Evolutionary conservation across 305 asterid species (phyloP).

Genomic region (Fraxinus angustifolia): DNA sequence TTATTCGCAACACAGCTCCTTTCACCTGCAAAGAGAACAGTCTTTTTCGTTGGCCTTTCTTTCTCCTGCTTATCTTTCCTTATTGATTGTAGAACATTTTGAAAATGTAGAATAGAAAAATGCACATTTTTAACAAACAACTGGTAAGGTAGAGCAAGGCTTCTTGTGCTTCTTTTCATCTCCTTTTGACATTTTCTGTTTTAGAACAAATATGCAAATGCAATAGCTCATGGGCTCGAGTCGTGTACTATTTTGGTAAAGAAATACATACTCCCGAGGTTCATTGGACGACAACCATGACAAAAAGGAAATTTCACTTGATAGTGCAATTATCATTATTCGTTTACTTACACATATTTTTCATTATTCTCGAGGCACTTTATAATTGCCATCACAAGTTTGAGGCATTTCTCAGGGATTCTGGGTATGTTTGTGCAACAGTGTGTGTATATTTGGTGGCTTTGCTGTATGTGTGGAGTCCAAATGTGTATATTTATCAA

Average conservation of each 20-base stretch:
- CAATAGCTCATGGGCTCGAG: not conserved
- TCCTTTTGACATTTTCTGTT: not conserved
- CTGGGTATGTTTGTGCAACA: not conserved
- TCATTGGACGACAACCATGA: not conserved
- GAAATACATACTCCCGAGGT: not conserved
- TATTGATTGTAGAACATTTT: not conserved
- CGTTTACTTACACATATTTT: not conserved
- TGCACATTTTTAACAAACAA: not conserved
- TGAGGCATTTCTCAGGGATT: not conserved
- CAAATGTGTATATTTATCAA: not conserved
- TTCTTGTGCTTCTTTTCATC: not conserved
- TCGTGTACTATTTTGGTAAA: not conserved
- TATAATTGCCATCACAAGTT: not conserved
- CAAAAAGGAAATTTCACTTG: not conserved
- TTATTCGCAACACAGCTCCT: constrained; percentile 73
- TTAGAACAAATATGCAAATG: not conserved
- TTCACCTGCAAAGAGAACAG: constrained; percentile 47
- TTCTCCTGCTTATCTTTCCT: not conserved
- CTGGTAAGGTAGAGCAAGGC: not conserved
- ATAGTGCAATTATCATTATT: not conserved
- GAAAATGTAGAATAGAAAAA: not conserved
- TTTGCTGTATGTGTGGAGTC: not conserved
- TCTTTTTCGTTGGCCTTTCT: not conserved
- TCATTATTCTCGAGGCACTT: not conserved
- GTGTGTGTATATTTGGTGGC: not conserved